Base-by-base conservation (phyloP, 2,329 filamentous ascomycete species). In the Colletotrichum tropicale region DNA sequence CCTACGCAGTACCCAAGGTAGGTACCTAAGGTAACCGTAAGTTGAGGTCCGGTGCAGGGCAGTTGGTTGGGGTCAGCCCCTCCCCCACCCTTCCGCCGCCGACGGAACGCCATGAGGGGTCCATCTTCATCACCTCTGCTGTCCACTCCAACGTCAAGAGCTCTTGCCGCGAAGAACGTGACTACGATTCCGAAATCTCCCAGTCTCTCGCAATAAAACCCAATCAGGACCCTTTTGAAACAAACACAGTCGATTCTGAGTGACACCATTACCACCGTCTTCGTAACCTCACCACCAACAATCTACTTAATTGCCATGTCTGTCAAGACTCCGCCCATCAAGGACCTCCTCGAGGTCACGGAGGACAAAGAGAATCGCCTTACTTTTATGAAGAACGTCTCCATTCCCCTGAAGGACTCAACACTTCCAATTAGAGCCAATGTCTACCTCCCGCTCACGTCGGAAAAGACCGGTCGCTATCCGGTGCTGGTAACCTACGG, bases 401-500 rank as follows among this genome's bases (percentile, higher is more conserved):
- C 81, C 0, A 80, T 86, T 4, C 73, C 78, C 4, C 77, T 85
- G 18, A 84, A 82, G 55, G 76, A 78, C 8, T 79, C 79, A 28
- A 72, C 80, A 3, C 78, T 82, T 16, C 78, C 84, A 8, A 81
- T 86, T 21, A 82, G 85, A 15, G 84, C 83, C 76, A 86, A 86
- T 48, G 80, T 86, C 18, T 86, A 86, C 76, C 80, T 83, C 8
- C 85, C 85, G 0, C 82, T 84, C 67, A 60, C 48, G 2, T 32
- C 70, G 16, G 79, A 73, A 58, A 73, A 58, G 28, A 24, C 58
- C 75, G 13, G 76, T 77, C 18, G 69, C 88, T 26, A 75, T 43
- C 93, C 93, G 0, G 93, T 94, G 0, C 81, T 95, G 10, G 90
- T 93, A 3, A 95, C 93, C 0, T 95, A 95, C 77, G 93, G 93